phyloP scores from a whole-genome alignment of 1,139 yeast genomes.

The Chernovozyma sophiae-reginae region DNA sequence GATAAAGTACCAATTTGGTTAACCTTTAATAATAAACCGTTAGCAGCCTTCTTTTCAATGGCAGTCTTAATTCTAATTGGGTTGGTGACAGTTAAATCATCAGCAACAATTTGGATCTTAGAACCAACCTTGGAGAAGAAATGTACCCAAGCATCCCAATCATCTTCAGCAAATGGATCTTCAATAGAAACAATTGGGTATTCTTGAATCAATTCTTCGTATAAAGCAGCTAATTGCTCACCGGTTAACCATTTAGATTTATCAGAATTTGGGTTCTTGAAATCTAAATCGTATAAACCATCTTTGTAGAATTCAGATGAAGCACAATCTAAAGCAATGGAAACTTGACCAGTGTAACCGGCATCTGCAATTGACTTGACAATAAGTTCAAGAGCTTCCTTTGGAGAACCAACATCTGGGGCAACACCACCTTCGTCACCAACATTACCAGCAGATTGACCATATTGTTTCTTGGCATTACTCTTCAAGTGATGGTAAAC shows the following conservation, averaged over 20 bases:
- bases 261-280: constrained; percentile 93
- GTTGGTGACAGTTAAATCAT: constrained; percentile 97
- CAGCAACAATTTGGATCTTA: constrained; percentile 86
- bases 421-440: constrained; percentile 99
- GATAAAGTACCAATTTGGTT: constrained; percentile 91
- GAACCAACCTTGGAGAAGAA: constrained; percentile 68
- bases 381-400: constrained; percentile 92
- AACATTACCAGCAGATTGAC: constrained; percentile 96
- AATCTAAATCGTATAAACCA: constrained; percentile 94
- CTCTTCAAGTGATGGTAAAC: constrained; percentile 93
- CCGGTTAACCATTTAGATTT: constrained; percentile 85
- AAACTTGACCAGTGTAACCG: constrained; percentile 88
- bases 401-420: constrained; percentile 88
- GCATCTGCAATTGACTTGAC: constrained; percentile 81
- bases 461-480: constrained; percentile 87
- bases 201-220: constrained; percentile 70
- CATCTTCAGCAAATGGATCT: constrained; percentile 98
- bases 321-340: constrained; percentile 92
- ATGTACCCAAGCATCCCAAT: constrained; percentile 96
- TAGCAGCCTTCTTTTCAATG: constrained; percentile 90
- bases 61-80: constrained; percentile 90
- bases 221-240: constrained; percentile 77
- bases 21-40: constrained; percentile 90
- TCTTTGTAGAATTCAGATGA: constrained; percentile 95
- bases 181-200: constrained; percentile 97